phyloP scores from a whole-genome alignment of 2,329 filamentous ascomycete species.

The Pezicula rhizophila region DNA sequence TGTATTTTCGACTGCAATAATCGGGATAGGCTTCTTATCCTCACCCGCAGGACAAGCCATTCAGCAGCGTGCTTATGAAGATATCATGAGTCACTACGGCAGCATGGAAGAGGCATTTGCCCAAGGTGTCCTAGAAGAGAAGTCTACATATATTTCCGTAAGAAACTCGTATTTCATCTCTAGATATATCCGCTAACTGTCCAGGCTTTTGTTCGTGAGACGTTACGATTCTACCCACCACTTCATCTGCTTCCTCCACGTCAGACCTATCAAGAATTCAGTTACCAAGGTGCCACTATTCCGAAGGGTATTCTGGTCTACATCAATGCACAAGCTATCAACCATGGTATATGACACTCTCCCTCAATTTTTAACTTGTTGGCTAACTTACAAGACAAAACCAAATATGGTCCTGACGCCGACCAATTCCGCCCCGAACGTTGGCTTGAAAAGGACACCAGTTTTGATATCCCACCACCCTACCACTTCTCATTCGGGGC shows the following conservation, averaged over 20 bases:
- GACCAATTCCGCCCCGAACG: constrained; percentile 1
- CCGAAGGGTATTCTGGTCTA: not conserved
- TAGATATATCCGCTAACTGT: too few species aligned
- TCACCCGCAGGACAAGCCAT: constrained; percentile 10
- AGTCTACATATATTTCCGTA: constrained; percentile 7
- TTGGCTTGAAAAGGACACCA: not conserved
- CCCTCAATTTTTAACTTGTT: not conserved
- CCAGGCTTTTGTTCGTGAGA: constrained; percentile 12
- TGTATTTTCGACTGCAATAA: constrained; percentile 16
- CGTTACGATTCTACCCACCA: constrained; percentile 14
- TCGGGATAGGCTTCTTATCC: constrained; percentile 14
- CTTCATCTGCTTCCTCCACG: not conserved
- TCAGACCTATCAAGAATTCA: not conserved
- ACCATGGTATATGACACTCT: not conserved
- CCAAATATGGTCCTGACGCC: constrained; percentile 6
- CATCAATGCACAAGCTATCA: constrained; percentile 1
- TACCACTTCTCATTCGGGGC: constrained; percentile 1
- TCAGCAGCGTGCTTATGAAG: constrained; percentile 12
- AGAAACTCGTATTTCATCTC: too few species aligned
- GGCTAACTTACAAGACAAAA: not conserved
- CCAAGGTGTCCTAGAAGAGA: constrained; percentile 10
- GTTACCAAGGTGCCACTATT: not conserved
- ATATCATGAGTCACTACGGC: constrained; percentile 9
- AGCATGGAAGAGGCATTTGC: constrained; percentile 11
- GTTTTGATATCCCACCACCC: not conserved